Base-by-base conservation (phyloP, 1,139 yeast genomes). In the Pichia sp. region DNA sequence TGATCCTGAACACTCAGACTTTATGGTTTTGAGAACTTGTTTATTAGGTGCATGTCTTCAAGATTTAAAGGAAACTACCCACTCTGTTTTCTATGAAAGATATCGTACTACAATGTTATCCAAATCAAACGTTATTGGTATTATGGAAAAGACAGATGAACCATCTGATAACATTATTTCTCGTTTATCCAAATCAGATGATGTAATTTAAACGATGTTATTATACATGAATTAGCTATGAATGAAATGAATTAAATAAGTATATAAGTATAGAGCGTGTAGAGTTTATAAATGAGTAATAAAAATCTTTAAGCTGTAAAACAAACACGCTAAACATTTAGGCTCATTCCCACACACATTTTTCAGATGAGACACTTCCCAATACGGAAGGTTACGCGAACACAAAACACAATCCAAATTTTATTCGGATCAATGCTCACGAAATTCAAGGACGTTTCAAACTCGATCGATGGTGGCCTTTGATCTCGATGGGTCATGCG, bases 11-110 rank as follows among this genome's bases (percentile, higher is more conserved):
- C 97, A 91, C 67, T 87, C 96, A 67, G 99, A 93, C 70, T 93
- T 91, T 72, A 83, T 85, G 40, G 85, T 86, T 59, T 78, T 93
- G 64, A 80, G 97, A 68, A 95, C 89, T 62, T 91, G 93, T 67
- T 78, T 93, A 65, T 83, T 95, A 50, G 84, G 96, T 68, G 90
- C 97, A 28, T 96, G 91, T 67, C 76, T 93, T 62, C 97, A 91
- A 69, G 98, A 93, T 67, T 80, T 93, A 65, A 91, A 91, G 62
- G 98, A 93, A 63, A 81, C 96, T 14, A 93, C 99, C 2, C 76
- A 95, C 17, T 76, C 79, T 57, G 76, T 83, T 46, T 97, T 88
- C 67, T 93, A 93, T 68, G 99, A 93, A 72, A 74, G 72, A 55
- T 84, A 80, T 61, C 77, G 90, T 69, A 79, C 86, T 15, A 77